Evolutionary conservation across 768 basidiomycete genomes (phyloP), one percentile per base, ranked within the genome.

Genomic region (Rhodotorula babjevae): DNA sequence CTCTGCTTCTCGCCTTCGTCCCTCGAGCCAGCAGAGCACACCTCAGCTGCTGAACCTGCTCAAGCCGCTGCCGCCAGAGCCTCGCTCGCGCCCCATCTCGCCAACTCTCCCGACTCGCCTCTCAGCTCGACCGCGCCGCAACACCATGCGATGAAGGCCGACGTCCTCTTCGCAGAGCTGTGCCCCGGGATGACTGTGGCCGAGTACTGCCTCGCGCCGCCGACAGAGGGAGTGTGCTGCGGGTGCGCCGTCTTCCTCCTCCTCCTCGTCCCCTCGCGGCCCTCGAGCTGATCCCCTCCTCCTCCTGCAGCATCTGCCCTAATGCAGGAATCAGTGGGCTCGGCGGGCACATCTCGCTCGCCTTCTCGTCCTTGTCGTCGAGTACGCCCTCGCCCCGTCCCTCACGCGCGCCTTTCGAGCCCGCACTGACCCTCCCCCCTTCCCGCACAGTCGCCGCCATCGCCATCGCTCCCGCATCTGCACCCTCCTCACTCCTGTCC

Each of bases 291-390:
- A 25, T 23, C 9, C 6, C 31, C 10, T 19, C 14, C 23, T 40
- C 15, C 14, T 9, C 27, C 36, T 63, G 52, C 31, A 63, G 71
- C 16, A 33, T 50, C 56, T 60, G 61, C 47, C 49, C 56, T 0
- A 46, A 61, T 18, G 25, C 31, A 4, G 63, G 59, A 1, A 62
- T 70, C 14, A 56, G 52, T 3, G 71, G 71, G 0, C 52, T 72
- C 15, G 63, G 57, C 1, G 67, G 63, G 1, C 71, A 72, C 47
- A 36, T 72, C 58, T 68, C 71, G 31, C 61, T 72, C 36, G 67
- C 67, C 5, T 72, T 72, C 27, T 68, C 71, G 7, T 65, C 71
- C 1, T 50, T 72, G 11, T 60, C 71, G 1, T 61, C 63, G 19
- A 64, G 71, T 72, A 14, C 53, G 71, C 23, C 19, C 21, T 21